Evolutionary conservation across 225 moss, liverwort and hornwort genomes (phyloP).

Genomic region (Marchantia paleacea): DNA sequence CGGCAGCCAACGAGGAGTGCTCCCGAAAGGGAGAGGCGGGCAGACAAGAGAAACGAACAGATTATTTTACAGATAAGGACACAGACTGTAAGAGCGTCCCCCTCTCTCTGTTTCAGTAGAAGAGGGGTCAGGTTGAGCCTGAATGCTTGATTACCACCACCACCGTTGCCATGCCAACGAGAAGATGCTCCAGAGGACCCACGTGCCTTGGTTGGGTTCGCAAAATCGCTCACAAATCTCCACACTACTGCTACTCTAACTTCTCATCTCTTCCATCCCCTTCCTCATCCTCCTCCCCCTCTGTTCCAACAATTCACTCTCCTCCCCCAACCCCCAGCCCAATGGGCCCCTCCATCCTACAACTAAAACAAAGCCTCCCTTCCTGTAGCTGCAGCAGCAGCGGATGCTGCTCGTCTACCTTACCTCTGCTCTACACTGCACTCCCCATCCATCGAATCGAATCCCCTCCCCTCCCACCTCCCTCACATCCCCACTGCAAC

Average conservation of each 20-base stretch:
- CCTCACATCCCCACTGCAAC: not conserved
- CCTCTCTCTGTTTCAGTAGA: not conserved
- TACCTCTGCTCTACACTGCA: not conserved
- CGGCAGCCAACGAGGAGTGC: not conserved
- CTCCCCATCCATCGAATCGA: not conserved
- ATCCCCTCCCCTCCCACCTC: not conserved
- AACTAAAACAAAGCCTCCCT: not conserved
- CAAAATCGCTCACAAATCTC: not conserved
- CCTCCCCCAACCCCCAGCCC: not conserved
- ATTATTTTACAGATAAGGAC: not conserved
- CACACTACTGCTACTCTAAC: not conserved
- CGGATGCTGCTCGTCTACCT: not conserved
- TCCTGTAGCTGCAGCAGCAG: not conserved
- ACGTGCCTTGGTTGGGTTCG: slow-evolving; percentile 3
- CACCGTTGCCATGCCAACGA: slow-evolving; percentile 12
- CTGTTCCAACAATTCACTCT: not conserved
- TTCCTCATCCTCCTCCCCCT: not conserved
- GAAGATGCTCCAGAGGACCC: slow-evolving; percentile 12
- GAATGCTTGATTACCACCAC: too few species aligned
- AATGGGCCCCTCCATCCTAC: slow-evolving; percentile 9
- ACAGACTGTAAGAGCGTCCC: not conserved
- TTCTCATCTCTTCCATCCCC: not conserved
- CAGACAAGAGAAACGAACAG: not conserved
- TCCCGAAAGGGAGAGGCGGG: not conserved
- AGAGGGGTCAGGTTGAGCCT: not conserved